Base-by-base conservation (phyloP, 768 basidiomycete species). In the Strobilomyces echinocephalus region DNA sequence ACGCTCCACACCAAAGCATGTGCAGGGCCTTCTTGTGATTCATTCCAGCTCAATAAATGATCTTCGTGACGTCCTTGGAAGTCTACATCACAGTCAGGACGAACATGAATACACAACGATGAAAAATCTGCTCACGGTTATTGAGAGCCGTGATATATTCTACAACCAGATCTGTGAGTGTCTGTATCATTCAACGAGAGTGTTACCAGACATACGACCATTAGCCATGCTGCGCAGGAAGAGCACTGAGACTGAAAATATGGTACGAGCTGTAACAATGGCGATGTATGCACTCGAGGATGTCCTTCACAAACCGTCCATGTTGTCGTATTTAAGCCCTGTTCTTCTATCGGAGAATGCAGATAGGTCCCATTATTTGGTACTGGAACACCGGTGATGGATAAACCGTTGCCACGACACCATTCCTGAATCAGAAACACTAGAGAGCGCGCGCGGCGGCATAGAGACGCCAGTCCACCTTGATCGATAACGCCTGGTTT, bases 1-100 rank as follows among this genome's bases (percentile, higher is more conserved):
- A 73, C 65, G 10, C 73, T 80, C 84, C 84, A 87, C 20, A 62
- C 51, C 30, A 71, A 59, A 11, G 70, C 67, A 58, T 79, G 64
- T 9, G 74, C 54, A 0, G 73, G 77, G 1, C 84, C 84, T 5
- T 68, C 57, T 2, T 40, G 57, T 1, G 57, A 62, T 45, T 79
- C 76, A 14, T 49, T 66, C 69, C 72, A 85, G 41, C 67, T 74
- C 47, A 84, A 43, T 5, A 71, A 55, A 43, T 72, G 61, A 6
- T 34, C 33, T 56, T 64, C 54, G 42, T 60, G 55, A 38, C 60
- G 66, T 28, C 21, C 50, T 54, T 79, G 78, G 31, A 76, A 58
- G 60, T 74, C 77, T 79, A 34, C 43, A 38, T 20, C 38, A 34
- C 20, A 12, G 28, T 49, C 41, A 58, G 46, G 3, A 41, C 20